Evolutionary conservation across 257 asterid genomes (phyloP).

Genomic region (Perilla frutescens): DNA sequence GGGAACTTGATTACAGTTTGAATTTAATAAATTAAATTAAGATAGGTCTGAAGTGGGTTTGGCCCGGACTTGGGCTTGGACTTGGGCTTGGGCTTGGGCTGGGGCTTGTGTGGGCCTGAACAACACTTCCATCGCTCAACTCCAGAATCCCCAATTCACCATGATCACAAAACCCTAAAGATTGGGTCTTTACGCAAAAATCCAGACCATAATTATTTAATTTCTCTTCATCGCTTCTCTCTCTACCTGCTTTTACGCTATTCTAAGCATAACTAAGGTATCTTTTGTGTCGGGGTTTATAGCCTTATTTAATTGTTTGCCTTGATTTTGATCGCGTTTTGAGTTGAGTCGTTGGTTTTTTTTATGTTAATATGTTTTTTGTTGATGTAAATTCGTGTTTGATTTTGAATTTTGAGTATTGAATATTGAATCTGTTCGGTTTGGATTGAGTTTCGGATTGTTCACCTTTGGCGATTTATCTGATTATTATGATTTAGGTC

Average conservation of each 20-base stretch:
- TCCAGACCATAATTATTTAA: constrained; percentile 5
- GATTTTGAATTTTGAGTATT: not conserved
- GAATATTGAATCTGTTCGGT: not conserved
- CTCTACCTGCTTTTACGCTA: not conserved
- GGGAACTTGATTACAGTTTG: too few relatives aligned
- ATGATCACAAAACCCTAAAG: too few relatives aligned
- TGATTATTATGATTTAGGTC: constrained; percentile 3
- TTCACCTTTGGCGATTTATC: constrained; percentile 7
- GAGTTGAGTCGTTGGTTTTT: not conserved
- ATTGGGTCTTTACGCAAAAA: too few relatives aligned
- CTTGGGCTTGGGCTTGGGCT: too few relatives aligned
- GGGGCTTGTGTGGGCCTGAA: too few relatives aligned
- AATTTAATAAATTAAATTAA: too few relatives aligned
- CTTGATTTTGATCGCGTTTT: constrained; percentile 9
- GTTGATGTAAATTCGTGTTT: constrained; percentile 2
- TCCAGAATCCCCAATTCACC: too few relatives aligned
- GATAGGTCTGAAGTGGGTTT: too few relatives aligned
- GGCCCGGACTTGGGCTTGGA: too few relatives aligned
- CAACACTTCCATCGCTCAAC: too few relatives aligned
- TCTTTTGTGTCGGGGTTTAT: constrained; percentile 18
- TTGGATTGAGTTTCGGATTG: constrained; percentile 2
- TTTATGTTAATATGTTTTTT: too few relatives aligned
- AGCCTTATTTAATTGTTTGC: not conserved
- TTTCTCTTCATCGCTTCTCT: not conserved
- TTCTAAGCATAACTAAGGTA: constrained; percentile 44